Conservation (phyloP, 345 rosid genomes). For the Camelina hispida region DNA sequence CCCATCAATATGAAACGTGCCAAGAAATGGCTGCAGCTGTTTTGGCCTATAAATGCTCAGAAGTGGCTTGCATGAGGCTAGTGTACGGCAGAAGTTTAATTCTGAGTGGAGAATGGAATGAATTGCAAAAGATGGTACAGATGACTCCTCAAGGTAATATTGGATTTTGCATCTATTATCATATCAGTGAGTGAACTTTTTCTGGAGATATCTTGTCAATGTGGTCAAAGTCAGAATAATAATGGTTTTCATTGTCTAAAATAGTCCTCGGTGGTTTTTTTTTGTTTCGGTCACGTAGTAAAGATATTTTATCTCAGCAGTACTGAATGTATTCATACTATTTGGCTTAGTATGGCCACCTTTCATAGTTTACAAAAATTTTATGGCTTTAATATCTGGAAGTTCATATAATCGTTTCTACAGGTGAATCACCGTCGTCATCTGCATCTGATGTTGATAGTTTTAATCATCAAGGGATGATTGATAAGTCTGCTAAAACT, state of each 20-base stretch:
- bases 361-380: not conserved
- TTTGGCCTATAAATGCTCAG: conserved; percentile 87
- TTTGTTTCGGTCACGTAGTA: not conserved
- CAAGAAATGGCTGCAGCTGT: conserved; percentile 77
- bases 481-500: conserved; percentile 56
- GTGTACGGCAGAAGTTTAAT: conserved; percentile 55
- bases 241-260: conserved; percentile 17
- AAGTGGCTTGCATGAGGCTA: conserved; percentile 74
- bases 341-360: conserved; percentile 10
- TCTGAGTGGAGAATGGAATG: conserved; percentile 55
- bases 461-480: conserved; percentile 59
- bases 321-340: not conserved
- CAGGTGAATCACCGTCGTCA: conserved; percentile 95
- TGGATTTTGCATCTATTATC: conserved; percentile 17
- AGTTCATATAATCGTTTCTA: conserved; percentile 35
- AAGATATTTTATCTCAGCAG: conserved; percentile 10
- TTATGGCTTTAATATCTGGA: not conserved
- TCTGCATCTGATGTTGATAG: conserved; percentile 86
- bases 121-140: conserved; percentile 58
- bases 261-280: not conserved
- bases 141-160: conserved; percentile 64
- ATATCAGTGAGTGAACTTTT: conserved; percentile 3
- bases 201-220: conserved; percentile 25
- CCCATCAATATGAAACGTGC: conserved; percentile 64
- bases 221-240: conserved; percentile 12